These are phyloP conservation scores for Penicillium coprophilum DNA, from an alignment of 495 filamentous ascomycete species.

Conservation along the genomic window DNA sequence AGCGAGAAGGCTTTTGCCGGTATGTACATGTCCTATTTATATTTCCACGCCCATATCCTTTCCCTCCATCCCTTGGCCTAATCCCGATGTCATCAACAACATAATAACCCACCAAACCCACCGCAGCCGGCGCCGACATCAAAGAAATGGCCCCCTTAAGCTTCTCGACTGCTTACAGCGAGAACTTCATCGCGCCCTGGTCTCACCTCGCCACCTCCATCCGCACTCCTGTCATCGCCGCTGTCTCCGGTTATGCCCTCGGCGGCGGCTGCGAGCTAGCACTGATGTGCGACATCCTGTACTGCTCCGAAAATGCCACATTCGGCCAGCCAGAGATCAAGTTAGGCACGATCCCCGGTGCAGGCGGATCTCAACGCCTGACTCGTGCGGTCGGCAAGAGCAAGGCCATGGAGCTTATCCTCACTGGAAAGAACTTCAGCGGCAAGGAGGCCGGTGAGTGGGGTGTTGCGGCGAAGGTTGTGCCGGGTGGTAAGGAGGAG, in stretches of 20 bases:
- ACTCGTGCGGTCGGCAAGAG: conserved; percentile 85
- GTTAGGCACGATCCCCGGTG: conserved; percentile 87
- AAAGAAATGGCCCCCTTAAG: conserved; percentile 95
- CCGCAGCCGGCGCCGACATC: conserved; percentile 88
- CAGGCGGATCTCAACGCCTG: conserved; percentile 87
- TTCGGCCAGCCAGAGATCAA: conserved; percentile 98
- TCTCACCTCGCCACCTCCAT: conserved; percentile 74
- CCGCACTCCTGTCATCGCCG: conserved; percentile 90
- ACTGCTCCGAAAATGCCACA: conserved; percentile 76
- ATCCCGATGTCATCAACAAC: background rate
- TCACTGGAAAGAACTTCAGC: conserved; percentile 80
- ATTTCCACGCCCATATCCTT: background rate
- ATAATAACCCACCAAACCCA: conserved; percentile 9
- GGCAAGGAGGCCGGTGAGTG: conserved; percentile 82
- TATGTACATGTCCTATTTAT: conserved; percentile 19
- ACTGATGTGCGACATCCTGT: conserved; percentile 95
- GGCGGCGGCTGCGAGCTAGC: conserved; percentile 96
- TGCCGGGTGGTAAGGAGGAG: conserved; percentile 73
- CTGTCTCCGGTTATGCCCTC: conserved; percentile 90
- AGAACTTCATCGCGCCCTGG: conserved; percentile 92
- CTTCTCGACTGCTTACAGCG: conserved; percentile 80
- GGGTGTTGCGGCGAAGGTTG: conserved; percentile 83
- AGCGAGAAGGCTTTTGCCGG: conserved; percentile 83
- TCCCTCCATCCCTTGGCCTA: background rate
- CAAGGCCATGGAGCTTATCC: conserved; percentile 88